Conservation (phyloP, 345 rosid genomes). For the Melaleuca alternifolia region DNA sequence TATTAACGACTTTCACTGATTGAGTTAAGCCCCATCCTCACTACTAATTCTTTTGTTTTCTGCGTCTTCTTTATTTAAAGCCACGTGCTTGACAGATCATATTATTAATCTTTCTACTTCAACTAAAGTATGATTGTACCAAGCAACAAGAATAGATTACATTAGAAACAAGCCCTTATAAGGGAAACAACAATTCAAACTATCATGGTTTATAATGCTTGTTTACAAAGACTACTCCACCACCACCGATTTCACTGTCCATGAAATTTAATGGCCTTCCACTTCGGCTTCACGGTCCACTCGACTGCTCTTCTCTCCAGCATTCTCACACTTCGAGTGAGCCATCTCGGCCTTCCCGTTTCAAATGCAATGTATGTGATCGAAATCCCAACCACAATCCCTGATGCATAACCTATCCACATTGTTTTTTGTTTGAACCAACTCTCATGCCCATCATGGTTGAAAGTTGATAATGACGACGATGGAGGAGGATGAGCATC, state of each 20-base stretch:
- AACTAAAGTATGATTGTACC: rapidly evolving
- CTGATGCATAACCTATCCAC: neutral
- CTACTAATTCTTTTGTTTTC: neutral
- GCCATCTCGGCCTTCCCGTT: neutral
- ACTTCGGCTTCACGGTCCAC: neutral
- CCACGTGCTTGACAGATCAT: neutral
- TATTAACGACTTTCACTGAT: neutral
- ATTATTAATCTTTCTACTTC: neutral
- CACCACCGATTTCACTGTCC: neutral
- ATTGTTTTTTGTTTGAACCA: neutral
- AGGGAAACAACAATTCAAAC: neutral
- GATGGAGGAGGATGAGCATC: neutral
- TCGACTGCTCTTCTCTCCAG: rapidly evolving
- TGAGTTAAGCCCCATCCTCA: neutral
- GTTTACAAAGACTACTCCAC: neutral
- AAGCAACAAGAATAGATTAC: neutral
- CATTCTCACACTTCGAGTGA: neutral
- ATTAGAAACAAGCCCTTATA: neutral
- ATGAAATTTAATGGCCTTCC: neutral
- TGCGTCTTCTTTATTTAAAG: neutral
- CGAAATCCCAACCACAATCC: neutral
- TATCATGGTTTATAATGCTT: rapidly evolving
- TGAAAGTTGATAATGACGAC: neutral
- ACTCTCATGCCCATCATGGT: neutral
- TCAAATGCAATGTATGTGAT: neutral